Percentiles rank a stretch among this genome's conserved stretches.
These are phyloP conservation scores for Colletotrichum sp. DNA, from an alignment of 2,329 filamentous ascomycete genomes.

Conservation along the genomic window DNA sequence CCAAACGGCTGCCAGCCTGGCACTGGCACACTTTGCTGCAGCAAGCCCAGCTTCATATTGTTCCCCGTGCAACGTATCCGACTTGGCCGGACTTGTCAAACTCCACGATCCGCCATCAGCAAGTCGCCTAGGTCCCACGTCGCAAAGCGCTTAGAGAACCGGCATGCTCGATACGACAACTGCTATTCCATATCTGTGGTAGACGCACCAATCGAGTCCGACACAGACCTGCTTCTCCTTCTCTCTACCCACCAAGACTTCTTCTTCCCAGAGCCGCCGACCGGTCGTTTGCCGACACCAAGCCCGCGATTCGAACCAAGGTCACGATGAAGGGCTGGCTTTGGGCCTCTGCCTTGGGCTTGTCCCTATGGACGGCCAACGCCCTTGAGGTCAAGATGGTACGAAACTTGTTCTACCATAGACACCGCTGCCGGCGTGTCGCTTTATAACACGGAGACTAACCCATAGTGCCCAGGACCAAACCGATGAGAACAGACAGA, in stretches of 20 bases:
- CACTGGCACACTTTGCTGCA: conserved; percentile 7
- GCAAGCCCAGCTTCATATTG: background rate
- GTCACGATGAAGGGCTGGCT: conserved; percentile 60
- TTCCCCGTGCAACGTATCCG: conserved; percentile 11
- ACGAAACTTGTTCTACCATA: conserved; percentile 24
- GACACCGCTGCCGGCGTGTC: background rate
- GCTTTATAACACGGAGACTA: conserved; percentile 12
- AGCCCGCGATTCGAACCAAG: background rate
- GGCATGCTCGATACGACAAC: conserved; percentile 6
- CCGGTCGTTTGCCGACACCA: background rate
- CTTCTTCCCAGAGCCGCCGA: background rate
- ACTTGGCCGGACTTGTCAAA: background rate
- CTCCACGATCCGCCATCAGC: background rate
- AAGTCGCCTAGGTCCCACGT: background rate
- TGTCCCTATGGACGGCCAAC: conserved; percentile 57
- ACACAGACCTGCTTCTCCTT: background rate
- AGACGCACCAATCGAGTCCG: background rate
- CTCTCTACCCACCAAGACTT: background rate
- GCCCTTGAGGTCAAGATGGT: conserved; percentile 66
- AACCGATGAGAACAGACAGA: conserved; percentile 76
- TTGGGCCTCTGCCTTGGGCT: conserved; percentile 54
- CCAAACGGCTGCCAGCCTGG: conserved; percentile 16
- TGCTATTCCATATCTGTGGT: background rate
- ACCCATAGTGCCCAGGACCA: conserved; percentile 64
- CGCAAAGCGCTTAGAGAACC: background rate